Evolutionary conservation across 257 asterid genomes (phyloP), one percentile per base, ranked within the genome.

Genomic region (Cynanchum wilfordii): DNA sequence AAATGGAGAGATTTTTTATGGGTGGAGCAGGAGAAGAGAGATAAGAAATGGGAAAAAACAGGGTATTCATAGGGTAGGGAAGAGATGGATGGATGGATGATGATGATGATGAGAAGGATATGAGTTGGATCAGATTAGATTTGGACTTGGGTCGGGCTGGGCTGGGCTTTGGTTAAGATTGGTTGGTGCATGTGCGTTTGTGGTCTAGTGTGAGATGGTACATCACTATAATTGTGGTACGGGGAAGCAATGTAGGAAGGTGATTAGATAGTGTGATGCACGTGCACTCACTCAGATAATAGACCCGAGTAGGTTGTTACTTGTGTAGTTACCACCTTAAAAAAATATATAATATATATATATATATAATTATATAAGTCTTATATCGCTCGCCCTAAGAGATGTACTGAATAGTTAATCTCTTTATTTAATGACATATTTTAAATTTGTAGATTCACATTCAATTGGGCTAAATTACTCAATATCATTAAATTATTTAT

Each of bases 21-120:
- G 59, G 76, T 54, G 78, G n/a, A 78, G 51, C 69, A 33, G 73
- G 55, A 62, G 47, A 68, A 11, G 24, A 76, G 40, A 42, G 17
- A 2, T 70, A 20, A 10, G 11, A 59, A 10, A 33, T 11, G 0
- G 30, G 27, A 36, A 16, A 5, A 40, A 38, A 45, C 5, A 49
- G 68, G 69, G 76, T 76, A 80, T 80, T 76, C 76, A 80, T 76
- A 73, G 57, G 50, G 2, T 76, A 73, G 57, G 50, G 2, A 24
- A 2, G n/a, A 7, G 1, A 42, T 8, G 47, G 47, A 42, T 42
- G 47, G 47, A 42, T 7, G 47, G 44, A 38, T 38, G 44, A 38
- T 38, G 8, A 4, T 54, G 7, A 10, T 0, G 22, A 36, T n/a
- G 29, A 70, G 8, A 44, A 49, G 73, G 13, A 29, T 25, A 9